A percentile compares a stretch with the other conserved stretches of the same genome.
These are phyloP conservation scores for Verticillium albo-atrum DNA, from an alignment of 2,329 filamentous ascomycete species.

Conservation along the genomic window DNA sequence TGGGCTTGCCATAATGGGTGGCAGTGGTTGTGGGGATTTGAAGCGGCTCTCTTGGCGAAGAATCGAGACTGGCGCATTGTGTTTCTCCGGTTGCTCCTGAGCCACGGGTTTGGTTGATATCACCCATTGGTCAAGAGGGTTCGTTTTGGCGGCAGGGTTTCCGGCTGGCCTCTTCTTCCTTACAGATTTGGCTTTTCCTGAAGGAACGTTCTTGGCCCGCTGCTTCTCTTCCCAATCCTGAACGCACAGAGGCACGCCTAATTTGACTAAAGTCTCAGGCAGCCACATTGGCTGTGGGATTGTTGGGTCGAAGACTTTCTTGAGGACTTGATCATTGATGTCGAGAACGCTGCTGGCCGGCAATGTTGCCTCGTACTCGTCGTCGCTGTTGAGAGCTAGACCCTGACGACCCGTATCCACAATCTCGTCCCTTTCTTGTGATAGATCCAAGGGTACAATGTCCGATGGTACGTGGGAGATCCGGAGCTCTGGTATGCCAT, in stretches of 20 bases:
- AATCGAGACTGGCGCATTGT: not conserved
- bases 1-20: not conserved
- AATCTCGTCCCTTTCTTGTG: constrained; percentile 63
- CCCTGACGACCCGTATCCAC: constrained; percentile 47
- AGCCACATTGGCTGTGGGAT: constrained; percentile 48
- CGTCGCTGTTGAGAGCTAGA: constrained; percentile 60
- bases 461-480: constrained; percentile 72
- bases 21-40: not conserved
- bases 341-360: constrained; percentile 2
- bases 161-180: constrained; percentile 10
- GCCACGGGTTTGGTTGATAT: not conserved
- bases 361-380: constrained; percentile 45
- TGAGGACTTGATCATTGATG: constrained; percentile 5
- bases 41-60: not conserved
- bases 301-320: constrained; percentile 58
- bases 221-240: constrained; percentile 20
- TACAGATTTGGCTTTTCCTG: constrained; percentile 16
- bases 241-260: constrained; percentile 13
- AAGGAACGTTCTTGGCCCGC: constrained; percentile 18
- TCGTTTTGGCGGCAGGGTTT: constrained; percentile 17
- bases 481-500: constrained; percentile 71
- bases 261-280: constrained; percentile 23
- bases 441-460: constrained; percentile 73
- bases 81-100: not conserved
- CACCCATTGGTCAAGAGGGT: constrained; percentile 36